phyloP scores from a whole-genome alignment of 371 early-diverging fungal species.

The Lichtheimia ramosa region DNA sequence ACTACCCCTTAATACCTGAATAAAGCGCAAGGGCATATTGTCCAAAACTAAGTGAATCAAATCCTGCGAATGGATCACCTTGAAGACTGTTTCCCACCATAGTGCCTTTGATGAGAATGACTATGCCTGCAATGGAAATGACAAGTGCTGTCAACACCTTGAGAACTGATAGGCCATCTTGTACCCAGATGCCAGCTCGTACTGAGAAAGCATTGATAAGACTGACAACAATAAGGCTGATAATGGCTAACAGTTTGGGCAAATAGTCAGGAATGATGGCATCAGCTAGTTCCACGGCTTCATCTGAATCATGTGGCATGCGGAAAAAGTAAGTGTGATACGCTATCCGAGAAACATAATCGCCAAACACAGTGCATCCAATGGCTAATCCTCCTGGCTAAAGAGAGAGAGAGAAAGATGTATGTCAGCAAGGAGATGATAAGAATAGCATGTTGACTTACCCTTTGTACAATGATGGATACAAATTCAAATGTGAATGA shows the following conservation, averaged over 20 bases:
- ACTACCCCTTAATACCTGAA: conserved; percentile 42
- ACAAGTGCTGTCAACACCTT: conserved; percentile 79
- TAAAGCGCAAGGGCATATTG: conserved; percentile 80
- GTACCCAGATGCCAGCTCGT: conserved; percentile 72
- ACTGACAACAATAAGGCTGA: conserved; percentile 66
- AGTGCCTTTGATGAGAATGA: conserved; percentile 65
- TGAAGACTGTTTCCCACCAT: conserved; percentile 55
- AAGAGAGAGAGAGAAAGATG: neutral
- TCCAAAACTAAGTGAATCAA: conserved; percentile 57
- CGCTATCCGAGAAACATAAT: conserved; percentile 70
- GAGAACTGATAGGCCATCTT: conserved; percentile 77
- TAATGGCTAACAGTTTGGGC: conserved; percentile 67
- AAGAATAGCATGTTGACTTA: conserved; percentile 16
- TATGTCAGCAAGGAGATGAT: neutral
- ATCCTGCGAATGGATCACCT: conserved; percentile 63
- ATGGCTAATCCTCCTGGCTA: conserved; percentile 77
- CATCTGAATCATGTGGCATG: conserved; percentile 45
- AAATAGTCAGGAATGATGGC: conserved; percentile 57
- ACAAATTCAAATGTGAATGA: conserved; percentile 85
- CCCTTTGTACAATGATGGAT: conserved; percentile 65
- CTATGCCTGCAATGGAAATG: conserved; percentile 77
- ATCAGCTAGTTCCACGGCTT: conserved; percentile 47
- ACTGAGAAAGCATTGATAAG: conserved; percentile 74
- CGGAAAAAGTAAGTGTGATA: conserved; percentile 57
- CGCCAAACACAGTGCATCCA: conserved; percentile 77